Evolutionary conservation across 2,329 filamentous ascomycete genomes (phyloP).

Genomic region (Epichloe coenophiala): DNA sequence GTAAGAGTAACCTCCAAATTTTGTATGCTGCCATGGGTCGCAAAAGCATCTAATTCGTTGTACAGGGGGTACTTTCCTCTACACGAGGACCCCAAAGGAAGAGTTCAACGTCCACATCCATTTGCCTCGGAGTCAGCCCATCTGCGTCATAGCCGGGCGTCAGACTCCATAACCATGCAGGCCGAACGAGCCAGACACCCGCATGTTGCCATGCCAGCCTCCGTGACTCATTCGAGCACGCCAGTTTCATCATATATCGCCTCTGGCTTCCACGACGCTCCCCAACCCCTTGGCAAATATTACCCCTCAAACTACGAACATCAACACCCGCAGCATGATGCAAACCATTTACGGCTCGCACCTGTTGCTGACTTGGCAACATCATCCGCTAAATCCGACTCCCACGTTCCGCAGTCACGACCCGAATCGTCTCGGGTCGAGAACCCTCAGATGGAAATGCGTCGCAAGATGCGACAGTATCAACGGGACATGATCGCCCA

Average conservation of each 20-base stretch:
- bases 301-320: slow-evolving; percentile 49
- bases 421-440: slow-evolving; percentile 6
- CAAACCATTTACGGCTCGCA: slow-evolving; percentile 7
- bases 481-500: slow-evolving; percentile 49
- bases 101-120: slow-evolving; percentile 36
- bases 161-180: slow-evolving; percentile 16
- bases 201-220: slow-evolving; percentile 10
- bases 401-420: slow-evolving; percentile 15
- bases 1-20: slow-evolving; percentile 24
- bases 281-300: slow-evolving; percentile 46
- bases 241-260: slow-evolving; percentile 39
- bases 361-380: slow-evolving; percentile 15
- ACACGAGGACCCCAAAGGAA: slow-evolving; percentile 39
- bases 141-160: slow-evolving; percentile 21
- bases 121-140: slow-evolving; percentile 32
- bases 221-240: slow-evolving; percentile 20
- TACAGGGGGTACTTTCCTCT: slow-evolving; percentile 47
- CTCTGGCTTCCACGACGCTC: slow-evolving; percentile 31
- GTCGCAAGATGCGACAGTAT: slow-evolving; percentile 41
- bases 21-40: not conserved
- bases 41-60: not conserved
- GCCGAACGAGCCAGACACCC: slow-evolving; percentile 10
- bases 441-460: slow-evolving; percentile 27
- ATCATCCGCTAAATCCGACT: slow-evolving; percentile 22
- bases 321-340: slow-evolving; percentile 7